These are phyloP conservation scores for Penicillium sp. DNA, from an alignment of 2,329 filamentous ascomycete species.

Conservation along the genomic window DNA sequence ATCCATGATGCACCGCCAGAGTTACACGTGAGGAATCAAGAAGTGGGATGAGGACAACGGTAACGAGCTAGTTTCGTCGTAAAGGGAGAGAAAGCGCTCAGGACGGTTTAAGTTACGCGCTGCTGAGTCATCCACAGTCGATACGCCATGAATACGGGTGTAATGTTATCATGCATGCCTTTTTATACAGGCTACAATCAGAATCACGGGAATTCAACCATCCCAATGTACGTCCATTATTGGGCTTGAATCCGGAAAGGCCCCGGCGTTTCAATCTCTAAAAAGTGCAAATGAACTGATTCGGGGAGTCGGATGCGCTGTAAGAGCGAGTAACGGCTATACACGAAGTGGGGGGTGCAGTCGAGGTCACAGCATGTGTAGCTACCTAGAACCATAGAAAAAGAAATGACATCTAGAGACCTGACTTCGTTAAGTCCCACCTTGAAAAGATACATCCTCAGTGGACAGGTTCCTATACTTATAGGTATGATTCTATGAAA, in stretches of 20 bases:
- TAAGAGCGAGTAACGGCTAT: background rate
- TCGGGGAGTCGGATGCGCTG: background rate
- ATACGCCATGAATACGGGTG: constrained; percentile 11
- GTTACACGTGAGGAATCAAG: background rate
- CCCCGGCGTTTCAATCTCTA: background rate
- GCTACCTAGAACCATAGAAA: background rate
- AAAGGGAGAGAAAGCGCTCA: constrained; percentile 4
- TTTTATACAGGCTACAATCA: constrained; percentile 1
- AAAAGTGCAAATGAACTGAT: background rate
- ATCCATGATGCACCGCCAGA: constrained; percentile 23
- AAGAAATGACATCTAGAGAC: background rate
- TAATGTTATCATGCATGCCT: constrained; percentile 11
- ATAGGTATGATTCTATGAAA: background rate
- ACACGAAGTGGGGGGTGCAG: constrained; percentile 1
- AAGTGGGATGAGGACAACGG: background rate
- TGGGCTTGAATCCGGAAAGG: background rate
- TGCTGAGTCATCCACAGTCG: constrained; percentile 16
- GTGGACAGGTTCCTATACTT: background rate
- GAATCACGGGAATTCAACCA: background rate
- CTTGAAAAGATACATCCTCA: background rate
- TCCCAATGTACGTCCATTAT: background rate
- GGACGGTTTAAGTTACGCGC: constrained; percentile 15
- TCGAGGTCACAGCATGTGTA: background rate
- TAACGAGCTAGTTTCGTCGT: constrained; percentile 6
- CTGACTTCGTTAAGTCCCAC: no score